These are phyloP conservation scores for Chytriomyces confervae DNA, from an alignment of 192 early-diverging fungal genomes.

Conservation along the genomic window DNA sequence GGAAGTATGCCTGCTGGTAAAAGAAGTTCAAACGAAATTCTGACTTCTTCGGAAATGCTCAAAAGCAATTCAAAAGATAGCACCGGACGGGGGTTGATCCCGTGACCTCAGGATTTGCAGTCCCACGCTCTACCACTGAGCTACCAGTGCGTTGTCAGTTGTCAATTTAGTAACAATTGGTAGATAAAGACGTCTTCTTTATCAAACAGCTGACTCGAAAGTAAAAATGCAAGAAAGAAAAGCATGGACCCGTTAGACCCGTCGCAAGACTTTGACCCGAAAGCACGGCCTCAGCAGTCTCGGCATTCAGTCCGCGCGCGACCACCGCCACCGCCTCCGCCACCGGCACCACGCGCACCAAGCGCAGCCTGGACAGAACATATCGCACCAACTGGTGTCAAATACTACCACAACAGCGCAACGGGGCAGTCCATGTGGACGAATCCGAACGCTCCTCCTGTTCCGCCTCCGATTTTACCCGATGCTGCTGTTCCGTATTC, in stretches of 20 bases:
- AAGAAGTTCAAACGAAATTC: no score
- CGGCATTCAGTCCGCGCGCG: neutral
- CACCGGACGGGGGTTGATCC: no score
- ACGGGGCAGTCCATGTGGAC: conserved; percentile 77
- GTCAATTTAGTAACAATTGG: no score
- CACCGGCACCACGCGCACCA: neutral
- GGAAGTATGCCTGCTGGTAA: no score
- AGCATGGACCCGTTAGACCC: conserved; percentile 47
- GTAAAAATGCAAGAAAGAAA: neutral
- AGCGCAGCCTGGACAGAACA: conserved; percentile 28
- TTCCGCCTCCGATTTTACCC: conserved; percentile 34
- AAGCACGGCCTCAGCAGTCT: neutral
- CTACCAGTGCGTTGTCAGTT: no score
- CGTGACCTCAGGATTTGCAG: no score
- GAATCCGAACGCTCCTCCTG: conserved; percentile 36
- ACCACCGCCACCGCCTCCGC: neutral
- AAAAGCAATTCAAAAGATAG: no score
- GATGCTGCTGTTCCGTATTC: conserved; percentile 1
- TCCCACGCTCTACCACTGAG: no score
- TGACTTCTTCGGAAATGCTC: no score
- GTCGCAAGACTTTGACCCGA: conserved; percentile 24
- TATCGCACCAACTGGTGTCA: conserved; percentile 45
- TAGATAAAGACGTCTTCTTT: no score
- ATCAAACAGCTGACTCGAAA: no score
- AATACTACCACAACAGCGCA: conserved; percentile 74